Evolutionary conservation across 2,329 filamentous ascomycete species (phyloP), one percentile per base, ranked within the genome.

Genomic region (Uncinocarpus reesii): DNA sequence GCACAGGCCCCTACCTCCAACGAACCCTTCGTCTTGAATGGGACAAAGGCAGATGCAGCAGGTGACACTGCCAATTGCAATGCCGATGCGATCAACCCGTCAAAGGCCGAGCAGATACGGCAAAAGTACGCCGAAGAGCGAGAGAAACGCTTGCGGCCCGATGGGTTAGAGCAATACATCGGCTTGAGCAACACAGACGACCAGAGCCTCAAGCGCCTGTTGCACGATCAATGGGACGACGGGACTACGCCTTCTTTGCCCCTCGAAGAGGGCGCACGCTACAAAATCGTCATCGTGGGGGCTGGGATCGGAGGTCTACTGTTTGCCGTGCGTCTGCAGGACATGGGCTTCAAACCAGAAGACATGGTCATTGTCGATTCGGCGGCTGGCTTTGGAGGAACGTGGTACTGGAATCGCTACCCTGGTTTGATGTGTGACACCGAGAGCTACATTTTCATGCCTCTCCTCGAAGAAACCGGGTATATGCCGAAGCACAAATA

Each of bases 381-480:
- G 15, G 70, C 68, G 4, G 69, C 67, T 4, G 69, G 68, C 4
- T 73, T 72, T 55, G 71, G 72, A 3, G 71, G 71, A 0, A 72
- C 69, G 1, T 74, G 51, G 61, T 74, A 71, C 54, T 72, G 68
- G 67, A 73, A 74, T 40, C 60, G 65, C 7, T 74, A 73, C 49
- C 71, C 71, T 1, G 71, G 72, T 3, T 51, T 71, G 2, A 62
- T 60, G 53, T 81, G 78, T 57, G 79, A 83, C 55, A 62, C 79
- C 2, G 79, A 82, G 60, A 69, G 69, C 46, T 79, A 76, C 54
- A 66, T 71, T 13, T 82, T 81, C 56, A 61, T 81, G 62, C 77
- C 78, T 4, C 61, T 79, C 8, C 67, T 81, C 1, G 78, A 81
- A 51, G 77, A 81, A 37, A 45, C 42, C 15, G 42, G 31, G 7